Evolutionary conservation across 495 filamentous ascomycete species (phyloP), one percentile per base, ranked within the genome.

Genomic region (Barbatosphaeria neglecta): DNA sequence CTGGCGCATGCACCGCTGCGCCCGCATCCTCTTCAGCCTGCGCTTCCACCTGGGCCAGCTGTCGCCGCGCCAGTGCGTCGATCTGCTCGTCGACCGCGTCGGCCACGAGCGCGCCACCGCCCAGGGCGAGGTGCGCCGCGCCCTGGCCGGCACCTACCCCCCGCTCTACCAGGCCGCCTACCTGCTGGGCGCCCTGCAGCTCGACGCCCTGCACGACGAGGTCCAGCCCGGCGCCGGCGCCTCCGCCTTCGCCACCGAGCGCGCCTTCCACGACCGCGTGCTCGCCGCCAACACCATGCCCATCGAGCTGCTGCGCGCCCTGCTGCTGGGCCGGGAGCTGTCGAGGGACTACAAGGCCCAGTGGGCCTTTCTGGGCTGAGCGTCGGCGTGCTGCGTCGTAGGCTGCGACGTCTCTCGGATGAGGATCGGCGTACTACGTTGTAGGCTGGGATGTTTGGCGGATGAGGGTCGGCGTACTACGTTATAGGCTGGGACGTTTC

Each of bases 51-150:
- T 77, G 0, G 68, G 70, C 17, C 43, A 62, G 38, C 60, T 75
- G 53, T 57, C 52, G 18, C 60, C 70, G 3, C 52, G 57, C 44
- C 69, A 76, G 40, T 77, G 73, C 47, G 64, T 77, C 24, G 70
- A 76, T 43, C 46, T 74, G 42, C 55, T 69, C 10, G 64, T 69
- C 11, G 50, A 62, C 10, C 56, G 50, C 38, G 72, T 73, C 1
- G 73, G 73, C 16, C 73, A 77, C 52, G 72, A 77, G 54, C 53
- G 70, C n/a, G 63, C 65, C 2, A 75, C 72, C n/a, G 73, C 73
- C 6, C 71, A 77, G 54, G 73, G 71, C 20, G 73, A 75, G 48
- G 70, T 77, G 2, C 60, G 73, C n/a, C 55, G 73, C 6, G 66
- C 63, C 11, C 54, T 72, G 16, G 68, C 62, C 40, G 66, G 65